Evolutionary conservation across 1,284 basidiomycete species (phyloP), one percentile per base, ranked within the genome.

Genomic region (Cryptococcus sp.): DNA sequence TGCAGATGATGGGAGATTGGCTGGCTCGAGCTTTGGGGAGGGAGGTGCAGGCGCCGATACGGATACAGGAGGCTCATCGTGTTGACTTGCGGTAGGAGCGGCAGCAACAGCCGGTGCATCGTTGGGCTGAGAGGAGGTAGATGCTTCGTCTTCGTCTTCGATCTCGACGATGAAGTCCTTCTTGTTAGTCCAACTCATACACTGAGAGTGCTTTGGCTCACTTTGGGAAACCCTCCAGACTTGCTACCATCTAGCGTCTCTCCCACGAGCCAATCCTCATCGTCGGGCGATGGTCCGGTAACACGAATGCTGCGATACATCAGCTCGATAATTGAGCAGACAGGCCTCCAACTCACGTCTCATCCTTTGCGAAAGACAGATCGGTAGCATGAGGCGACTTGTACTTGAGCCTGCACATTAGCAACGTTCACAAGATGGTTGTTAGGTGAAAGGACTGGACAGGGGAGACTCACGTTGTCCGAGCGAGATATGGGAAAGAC

Each of bases 321-420:
- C 33, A 47, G 49, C 10, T 36, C 18, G 7, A 39, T 38, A 19
- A n/a, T n/a, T n/a, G 18, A 9, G 12, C 19, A 45, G 18, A n/a
- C 18, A 12, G 12, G 23, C 9, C 31, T n/a, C 4, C 22, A 1
- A 65, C 69, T 66, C 58, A 72, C 72, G 64, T 70, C 45, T 72
- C 72, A 50, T 64, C 67, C 51, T 72, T 72, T 38, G 63, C 62
- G 49, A 74, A 74, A n/a, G 69, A 71, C 9, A 74, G 59, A 47
- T 74, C 72, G 1, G 71, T 72, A 21, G 68, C 60, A 50, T 74
- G 72, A 10, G 72, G 72, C 5, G 68, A 70, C 54, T 72, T 74
- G 65, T 72, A 74, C 48, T 69, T 69, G 44, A 74, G 55, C 4
- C 71, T 73, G 50, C 7, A 9, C 9, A 41, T 43, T 44, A 41